phyloP scores from a whole-genome alignment of 768 basidiomycete genomes.

The Boletus tylopilopsis region DNA sequence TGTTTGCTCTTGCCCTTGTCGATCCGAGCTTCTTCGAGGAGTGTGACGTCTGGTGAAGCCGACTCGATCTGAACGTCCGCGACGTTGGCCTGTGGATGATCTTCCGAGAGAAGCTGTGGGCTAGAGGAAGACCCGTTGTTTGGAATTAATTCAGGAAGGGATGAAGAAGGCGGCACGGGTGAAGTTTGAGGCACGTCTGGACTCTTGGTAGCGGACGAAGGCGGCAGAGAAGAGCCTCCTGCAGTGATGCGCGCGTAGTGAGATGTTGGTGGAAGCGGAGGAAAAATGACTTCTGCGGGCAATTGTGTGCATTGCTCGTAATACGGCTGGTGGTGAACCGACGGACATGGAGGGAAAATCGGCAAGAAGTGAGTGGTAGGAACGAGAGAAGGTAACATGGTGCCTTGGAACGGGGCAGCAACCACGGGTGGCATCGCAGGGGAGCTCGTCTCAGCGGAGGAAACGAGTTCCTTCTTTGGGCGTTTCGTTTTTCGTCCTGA shows the following conservation, averaged over 20 bases:
- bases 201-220: conserved; percentile 23
- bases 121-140: conserved; percentile 66
- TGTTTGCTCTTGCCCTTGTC: conserved; percentile 17
- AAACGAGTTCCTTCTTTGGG: conserved; percentile 35
- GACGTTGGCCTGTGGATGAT: conserved; percentile 18
- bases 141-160: conserved; percentile 61
- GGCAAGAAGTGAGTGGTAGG: conserved; percentile 26
- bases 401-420: conserved; percentile 10
- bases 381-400: conserved; percentile 21
- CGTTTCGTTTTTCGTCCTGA: conserved; percentile 46
- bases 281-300: conserved; percentile 68
- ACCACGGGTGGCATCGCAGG: conserved; percentile 20
- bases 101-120: conserved; percentile 41
- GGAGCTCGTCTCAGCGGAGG: conserved; percentile 24
- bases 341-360: conserved; percentile 53
- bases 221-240: conserved; percentile 16
- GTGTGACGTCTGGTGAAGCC: conserved; percentile 9
- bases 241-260: conserved; percentile 33
- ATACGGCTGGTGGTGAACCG: conserved; percentile 70
- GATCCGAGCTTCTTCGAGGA: conserved; percentile 7
- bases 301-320: conserved; percentile 57
- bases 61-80: conserved; percentile 15
- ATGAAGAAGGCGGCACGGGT: conserved; percentile 33
- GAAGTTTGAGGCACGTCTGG: conserved; percentile 25
- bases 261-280: conserved; percentile 58